phyloP scores from a whole-genome alignment of 495 filamentous ascomycete species.

The Tuber umbilicatum region DNA sequence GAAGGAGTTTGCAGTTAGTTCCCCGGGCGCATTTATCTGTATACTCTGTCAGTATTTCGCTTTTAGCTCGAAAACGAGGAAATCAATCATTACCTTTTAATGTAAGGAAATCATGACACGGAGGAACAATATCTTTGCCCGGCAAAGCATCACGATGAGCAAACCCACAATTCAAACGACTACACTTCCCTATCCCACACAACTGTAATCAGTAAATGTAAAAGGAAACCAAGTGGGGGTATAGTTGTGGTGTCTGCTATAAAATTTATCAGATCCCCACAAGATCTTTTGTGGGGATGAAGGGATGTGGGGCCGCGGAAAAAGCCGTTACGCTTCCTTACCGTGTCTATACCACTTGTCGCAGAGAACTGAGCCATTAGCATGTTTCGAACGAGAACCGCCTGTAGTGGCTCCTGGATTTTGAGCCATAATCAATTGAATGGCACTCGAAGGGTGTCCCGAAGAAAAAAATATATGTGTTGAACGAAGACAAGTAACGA shows the following conservation, averaged over 20 bases:
- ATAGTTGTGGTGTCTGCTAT: neutral
- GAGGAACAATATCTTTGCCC: slow-evolving; percentile 7
- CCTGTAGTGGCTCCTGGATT: neutral
- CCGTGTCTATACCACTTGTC: slow-evolving; percentile 19
- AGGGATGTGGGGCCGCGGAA: neutral
- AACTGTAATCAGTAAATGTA: neutral
- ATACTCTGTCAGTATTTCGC: slow-evolving; percentile 9
- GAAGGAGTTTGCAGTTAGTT: slow-evolving; percentile 10
- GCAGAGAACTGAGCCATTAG: slow-evolving; percentile 28
- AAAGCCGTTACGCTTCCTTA: slow-evolving; percentile 7
- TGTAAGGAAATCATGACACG: slow-evolving; percentile 13
- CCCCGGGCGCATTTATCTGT: slow-evolving; percentile 13
- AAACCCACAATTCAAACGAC: slow-evolving; percentile 10
- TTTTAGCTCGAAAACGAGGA: slow-evolving; percentile 3
- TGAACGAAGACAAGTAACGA: neutral
- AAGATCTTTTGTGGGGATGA: neutral
- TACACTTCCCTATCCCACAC: slow-evolving; percentile 17
- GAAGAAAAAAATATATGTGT: neutral
- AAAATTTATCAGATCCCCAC: neutral
- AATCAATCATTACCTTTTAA: slow-evolving; percentile 18
- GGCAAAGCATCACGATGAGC: slow-evolving; percentile 7
- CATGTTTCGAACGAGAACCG: neutral
- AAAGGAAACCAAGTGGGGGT: neutral
- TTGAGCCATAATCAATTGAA: neutral
- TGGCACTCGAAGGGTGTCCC: neutral